A percentile compares a stretch with the other conserved stretches of the same genome.
These are phyloP conservation scores for Neurospora sp. DNA, from an alignment of 495 filamentous ascomycete genomes.

Conservation along the genomic window DNA sequence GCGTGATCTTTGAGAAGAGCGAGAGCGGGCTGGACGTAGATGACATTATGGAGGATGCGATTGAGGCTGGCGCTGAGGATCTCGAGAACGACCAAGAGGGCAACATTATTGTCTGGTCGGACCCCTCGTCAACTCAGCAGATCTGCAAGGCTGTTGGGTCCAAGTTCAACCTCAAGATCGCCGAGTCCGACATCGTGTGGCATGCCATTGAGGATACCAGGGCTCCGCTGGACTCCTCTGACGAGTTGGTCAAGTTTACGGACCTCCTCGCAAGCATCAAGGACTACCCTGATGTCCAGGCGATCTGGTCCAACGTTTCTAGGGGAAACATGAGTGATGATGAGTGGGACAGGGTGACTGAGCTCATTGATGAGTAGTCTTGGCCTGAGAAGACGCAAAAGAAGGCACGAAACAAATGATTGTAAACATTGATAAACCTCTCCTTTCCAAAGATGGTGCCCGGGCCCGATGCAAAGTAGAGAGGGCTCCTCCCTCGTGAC, in stretches of 20 bases:
- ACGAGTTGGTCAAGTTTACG: conserved; percentile 41
- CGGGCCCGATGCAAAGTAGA: neutral
- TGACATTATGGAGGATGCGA: conserved; percentile 67
- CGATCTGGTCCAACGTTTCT: conserved; percentile 54
- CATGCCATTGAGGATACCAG: conserved; percentile 69
- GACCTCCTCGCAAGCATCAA: conserved; percentile 43
- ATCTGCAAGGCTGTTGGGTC: conserved; percentile 53
- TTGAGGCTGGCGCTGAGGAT: conserved; percentile 81
- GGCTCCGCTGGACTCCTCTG: conserved; percentile 41
- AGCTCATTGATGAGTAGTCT: conserved; percentile 27
- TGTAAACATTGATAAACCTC: conserved; percentile 5
- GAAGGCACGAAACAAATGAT: neutral
- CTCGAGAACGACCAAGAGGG: conserved; percentile 61
- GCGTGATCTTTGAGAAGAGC: conserved; percentile 55
- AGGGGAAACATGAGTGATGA: conserved; percentile 35
- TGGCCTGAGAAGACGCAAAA: neutral
- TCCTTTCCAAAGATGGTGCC: neutral
- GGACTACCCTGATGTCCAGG: conserved; percentile 55
- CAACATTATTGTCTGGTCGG: conserved; percentile 62
- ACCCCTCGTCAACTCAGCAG: conserved; percentile 55
- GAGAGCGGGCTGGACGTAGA: conserved; percentile 49
- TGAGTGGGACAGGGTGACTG: conserved; percentile 39
- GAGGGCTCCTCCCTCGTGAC: neutral
- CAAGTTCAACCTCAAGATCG: conserved; percentile 49
- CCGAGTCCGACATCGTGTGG: conserved; percentile 75